These are phyloP conservation scores for Mycena chlorophos DNA, from an alignment of 768 basidiomycete species.

Conservation along the genomic window DNA sequence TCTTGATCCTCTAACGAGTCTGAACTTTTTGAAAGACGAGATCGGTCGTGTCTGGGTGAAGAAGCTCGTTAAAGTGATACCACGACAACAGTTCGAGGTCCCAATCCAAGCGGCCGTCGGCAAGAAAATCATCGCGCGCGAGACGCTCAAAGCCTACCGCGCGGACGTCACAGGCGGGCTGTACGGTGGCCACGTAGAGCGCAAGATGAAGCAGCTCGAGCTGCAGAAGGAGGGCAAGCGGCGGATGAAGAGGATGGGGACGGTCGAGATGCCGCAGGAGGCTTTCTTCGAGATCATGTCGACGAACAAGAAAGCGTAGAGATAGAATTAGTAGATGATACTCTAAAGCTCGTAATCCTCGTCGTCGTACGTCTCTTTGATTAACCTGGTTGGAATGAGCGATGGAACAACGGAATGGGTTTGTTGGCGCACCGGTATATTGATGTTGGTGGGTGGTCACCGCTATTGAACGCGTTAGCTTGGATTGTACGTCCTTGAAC, in stretches of 20 bases:
- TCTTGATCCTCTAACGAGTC: no score
- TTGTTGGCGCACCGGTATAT: conserved; percentile 68
- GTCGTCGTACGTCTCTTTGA: conserved; percentile 95
- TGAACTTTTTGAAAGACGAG: no score
- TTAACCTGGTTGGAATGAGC: conserved; percentile 49
- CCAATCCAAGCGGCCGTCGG: conserved; percentile 94
- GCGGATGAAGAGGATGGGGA: conserved; percentile 84
- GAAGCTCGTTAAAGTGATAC: conserved; percentile 92
- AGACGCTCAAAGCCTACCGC: conserved; percentile 81
- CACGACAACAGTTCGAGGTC: conserved; percentile 89
- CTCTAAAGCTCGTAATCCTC: conserved; percentile 81
- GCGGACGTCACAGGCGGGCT: conserved; percentile 93
- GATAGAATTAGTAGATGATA: conserved; percentile 20
- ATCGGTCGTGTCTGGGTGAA: conserved; percentile 86
- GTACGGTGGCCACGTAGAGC: conserved; percentile 77
- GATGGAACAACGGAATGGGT: background rate
- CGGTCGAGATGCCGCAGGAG: conserved; percentile 89
- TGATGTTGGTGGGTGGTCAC: conserved; percentile 94
- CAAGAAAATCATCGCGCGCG: conserved; percentile 83
- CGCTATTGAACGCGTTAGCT: conserved; percentile 49
- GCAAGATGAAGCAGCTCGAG: conserved; percentile 85
- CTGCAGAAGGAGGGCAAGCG: conserved; percentile 94
- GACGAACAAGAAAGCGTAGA: conserved; percentile 43
- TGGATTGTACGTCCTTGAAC: conserved; percentile 11
- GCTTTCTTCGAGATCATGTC: conserved; percentile 92